These are phyloP conservation scores for Kodamaea laetipori DNA, from an alignment of 805 yeast genomes.

Conservation along the genomic window DNA sequence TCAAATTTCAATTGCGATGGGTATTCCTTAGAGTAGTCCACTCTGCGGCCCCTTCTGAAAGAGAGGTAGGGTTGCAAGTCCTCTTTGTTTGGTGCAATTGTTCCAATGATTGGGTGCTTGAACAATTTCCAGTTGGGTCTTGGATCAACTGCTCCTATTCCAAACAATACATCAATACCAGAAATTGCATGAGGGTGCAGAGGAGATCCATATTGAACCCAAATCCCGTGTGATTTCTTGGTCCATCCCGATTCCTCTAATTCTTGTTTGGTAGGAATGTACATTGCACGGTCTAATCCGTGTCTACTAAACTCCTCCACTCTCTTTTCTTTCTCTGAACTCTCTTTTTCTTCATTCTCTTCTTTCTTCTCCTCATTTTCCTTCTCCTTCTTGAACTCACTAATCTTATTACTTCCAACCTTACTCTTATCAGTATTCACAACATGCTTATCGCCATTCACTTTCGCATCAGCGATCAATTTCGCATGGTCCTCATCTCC, in stretches of 20 bases:
- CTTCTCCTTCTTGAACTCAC: slow-evolving; percentile 13
- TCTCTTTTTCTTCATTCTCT: too few species aligned
- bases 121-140: slow-evolving; percentile 65
- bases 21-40: slow-evolving; percentile 28
- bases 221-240: slow-evolving; percentile 50
- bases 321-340: not conserved
- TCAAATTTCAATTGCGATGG: slow-evolving; percentile 38
- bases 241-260: slow-evolving; percentile 49
- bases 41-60: slow-evolving; percentile 36
- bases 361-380: not conserved
- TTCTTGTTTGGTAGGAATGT: slow-evolving; percentile 39
- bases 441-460: slow-evolving; percentile 11
- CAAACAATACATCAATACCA: slow-evolving; percentile 71
- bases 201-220: slow-evolving; percentile 57
- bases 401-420: slow-evolving; percentile 18
- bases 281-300: slow-evolving; percentile 20
- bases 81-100: slow-evolving; percentile 14
- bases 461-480: slow-evolving; percentile 12
- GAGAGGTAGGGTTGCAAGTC: slow-evolving; percentile 27
- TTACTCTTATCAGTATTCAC: slow-evolving; percentile 20
- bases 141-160: slow-evolving; percentile 74
- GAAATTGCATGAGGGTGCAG: slow-evolving; percentile 42
- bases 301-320: slow-evolving; percentile 23
- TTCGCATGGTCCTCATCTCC: slow-evolving; percentile 29
- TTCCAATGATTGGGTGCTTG: slow-evolving; percentile 23